Evolutionary conservation across 805 yeast species (phyloP).

Genomic region (Brettanomyces custersianus): DNA sequence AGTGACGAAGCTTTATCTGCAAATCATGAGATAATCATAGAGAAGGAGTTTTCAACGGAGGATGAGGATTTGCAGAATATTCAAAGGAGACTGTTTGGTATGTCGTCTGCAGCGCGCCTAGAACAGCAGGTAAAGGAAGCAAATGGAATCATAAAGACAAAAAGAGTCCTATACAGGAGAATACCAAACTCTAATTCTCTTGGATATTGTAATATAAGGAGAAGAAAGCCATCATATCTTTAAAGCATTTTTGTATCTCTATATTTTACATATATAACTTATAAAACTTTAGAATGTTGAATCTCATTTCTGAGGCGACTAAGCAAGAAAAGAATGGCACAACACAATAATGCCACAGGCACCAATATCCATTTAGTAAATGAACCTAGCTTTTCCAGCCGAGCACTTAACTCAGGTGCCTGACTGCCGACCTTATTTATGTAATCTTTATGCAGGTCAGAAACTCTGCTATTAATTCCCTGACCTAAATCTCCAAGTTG

Average conservation of each 20-base stretch:
- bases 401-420: constrained; percentile 1
- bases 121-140: constrained; percentile 18
- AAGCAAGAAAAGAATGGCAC: constrained; percentile 36
- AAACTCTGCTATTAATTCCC: constrained; percentile 6
- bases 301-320: constrained; percentile 53
- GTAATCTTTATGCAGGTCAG: constrained; percentile 3
- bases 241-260: background rate
- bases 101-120: constrained; percentile 17
- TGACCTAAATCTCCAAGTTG: background rate
- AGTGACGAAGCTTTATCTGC: background rate
- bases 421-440: background rate
- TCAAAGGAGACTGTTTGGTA: constrained; percentile 18
- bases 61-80: constrained; percentile 33
- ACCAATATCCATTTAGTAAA: constrained; percentile 20
- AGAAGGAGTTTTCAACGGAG: constrained; percentile 21
- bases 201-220: constrained; percentile 35
- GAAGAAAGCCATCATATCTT: constrained; percentile 35
- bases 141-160: constrained; percentile 24
- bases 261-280: constrained; percentile 5
- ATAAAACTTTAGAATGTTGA: constrained; percentile 51
- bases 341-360: constrained; percentile 31
- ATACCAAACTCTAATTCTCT: constrained; percentile 40
- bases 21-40: constrained; percentile 19
- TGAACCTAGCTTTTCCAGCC: constrained; percentile 4
- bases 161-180: constrained; percentile 34